Conservation (phyloP, 2,329 filamentous ascomycete species). For the Trichoderma citrinoviride region DNA sequence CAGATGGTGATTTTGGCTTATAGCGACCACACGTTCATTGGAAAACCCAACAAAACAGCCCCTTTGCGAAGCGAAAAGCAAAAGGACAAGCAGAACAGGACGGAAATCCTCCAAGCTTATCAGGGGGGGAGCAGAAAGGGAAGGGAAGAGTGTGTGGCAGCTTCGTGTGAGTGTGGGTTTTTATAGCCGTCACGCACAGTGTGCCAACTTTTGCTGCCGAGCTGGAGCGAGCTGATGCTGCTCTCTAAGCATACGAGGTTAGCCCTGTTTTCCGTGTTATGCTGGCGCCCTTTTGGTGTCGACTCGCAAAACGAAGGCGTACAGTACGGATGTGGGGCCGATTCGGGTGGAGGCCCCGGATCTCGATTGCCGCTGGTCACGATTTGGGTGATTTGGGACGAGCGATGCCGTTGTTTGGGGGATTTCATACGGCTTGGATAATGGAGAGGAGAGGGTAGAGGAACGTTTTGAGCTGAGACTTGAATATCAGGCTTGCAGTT, state of each 20-base stretch:
- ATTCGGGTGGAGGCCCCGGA: constrained; percentile 3
- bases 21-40: neutral
- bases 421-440: neutral
- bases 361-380: neutral
- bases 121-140: neutral
- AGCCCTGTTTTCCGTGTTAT: neutral
- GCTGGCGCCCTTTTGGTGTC: constrained; percentile 11
- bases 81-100: neutral
- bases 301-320: neutral
- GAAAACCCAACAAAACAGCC: neutral
- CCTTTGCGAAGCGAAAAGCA: neutral
- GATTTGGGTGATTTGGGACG: neutral
- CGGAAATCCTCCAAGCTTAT: neutral
- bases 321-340: constrained; percentile 21
- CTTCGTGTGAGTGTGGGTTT: constrained; percentile 24
- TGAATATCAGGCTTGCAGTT: neutral
- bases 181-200: constrained; percentile 19
- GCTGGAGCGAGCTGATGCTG: neutral
- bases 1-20: neutral
- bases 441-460: neutral
- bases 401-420: neutral
- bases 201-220: neutral
- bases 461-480: too few relatives aligned
- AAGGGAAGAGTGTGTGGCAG: constrained; percentile 9
- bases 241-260: neutral